Evolutionary conservation across 129 eudicot species (phyloP).

Genomic region (Pulicaria dysenterica): DNA sequence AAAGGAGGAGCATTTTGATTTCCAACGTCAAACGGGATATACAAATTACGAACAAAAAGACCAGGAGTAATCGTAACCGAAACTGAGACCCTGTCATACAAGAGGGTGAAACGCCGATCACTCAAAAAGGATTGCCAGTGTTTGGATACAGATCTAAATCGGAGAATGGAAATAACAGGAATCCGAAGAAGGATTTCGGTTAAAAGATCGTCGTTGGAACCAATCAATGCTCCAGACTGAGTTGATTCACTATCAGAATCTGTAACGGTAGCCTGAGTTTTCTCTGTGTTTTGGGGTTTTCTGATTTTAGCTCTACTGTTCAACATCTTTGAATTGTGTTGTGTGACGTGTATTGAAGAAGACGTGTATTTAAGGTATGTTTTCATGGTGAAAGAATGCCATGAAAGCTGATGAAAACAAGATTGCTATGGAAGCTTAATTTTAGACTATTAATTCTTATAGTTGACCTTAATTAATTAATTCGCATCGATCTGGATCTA

Average conservation of each 20-base stretch:
- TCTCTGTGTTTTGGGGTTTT: neutral
- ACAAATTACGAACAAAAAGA: neutral
- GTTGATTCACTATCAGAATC: neutral
- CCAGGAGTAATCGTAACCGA: neutral
- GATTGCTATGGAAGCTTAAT: no score
- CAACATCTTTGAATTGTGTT: neutral
- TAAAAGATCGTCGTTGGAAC: constrained; percentile 24
- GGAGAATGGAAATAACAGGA: constrained; percentile 19
- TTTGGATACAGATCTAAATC: constrained; percentile 27
- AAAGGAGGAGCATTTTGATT: constrained; percentile 17
- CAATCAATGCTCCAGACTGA: neutral
- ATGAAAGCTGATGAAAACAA: neutral
- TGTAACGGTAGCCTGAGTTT: neutral
- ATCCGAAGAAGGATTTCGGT: constrained; percentile 23
- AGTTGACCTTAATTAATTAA: no score
- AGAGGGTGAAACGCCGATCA: constrained; percentile 15
- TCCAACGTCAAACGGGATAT: constrained; percentile 19
- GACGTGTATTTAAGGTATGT: neutral
- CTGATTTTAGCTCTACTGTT: neutral
- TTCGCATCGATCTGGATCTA: no score
- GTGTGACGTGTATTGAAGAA: neutral
- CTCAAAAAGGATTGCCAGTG: constrained; percentile 21
- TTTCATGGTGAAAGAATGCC: neutral
- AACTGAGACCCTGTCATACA: neutral
- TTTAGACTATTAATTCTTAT: no score